These are phyloP conservation scores for Dactylellina sp. DNA, from an alignment of 2,329 filamentous ascomycete species.

Conservation along the genomic window DNA sequence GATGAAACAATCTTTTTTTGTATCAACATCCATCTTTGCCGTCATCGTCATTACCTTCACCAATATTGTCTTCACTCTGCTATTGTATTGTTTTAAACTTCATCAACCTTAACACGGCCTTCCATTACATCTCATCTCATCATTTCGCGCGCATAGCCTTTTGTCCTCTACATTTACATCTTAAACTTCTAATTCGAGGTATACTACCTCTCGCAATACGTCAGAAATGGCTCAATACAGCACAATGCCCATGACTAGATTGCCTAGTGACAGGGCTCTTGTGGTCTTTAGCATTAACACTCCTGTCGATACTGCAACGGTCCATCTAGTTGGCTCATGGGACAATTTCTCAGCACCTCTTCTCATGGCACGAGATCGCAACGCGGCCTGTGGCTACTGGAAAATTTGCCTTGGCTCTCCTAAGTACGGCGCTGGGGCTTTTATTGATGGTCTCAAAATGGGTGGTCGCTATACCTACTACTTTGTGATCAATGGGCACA, in stretches of 20 bases:
- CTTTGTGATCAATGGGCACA: slow-evolving; percentile 55
- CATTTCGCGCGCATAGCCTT: neutral
- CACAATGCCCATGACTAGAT: slow-evolving; percentile 7
- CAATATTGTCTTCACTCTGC: neutral
- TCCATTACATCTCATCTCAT: too few species aligned
- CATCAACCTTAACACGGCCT: slow-evolving; percentile 8
- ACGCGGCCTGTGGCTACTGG: slow-evolving; percentile 58
- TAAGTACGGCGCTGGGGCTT: slow-evolving; percentile 56
- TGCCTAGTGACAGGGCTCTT: slow-evolving; percentile 37
- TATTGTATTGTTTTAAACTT: neutral
- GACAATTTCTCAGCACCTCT: slow-evolving; percentile 58
- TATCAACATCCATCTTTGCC: slow-evolving; percentile 4
- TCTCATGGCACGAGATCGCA: slow-evolving; percentile 58
- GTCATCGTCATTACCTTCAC: slow-evolving; percentile 1
- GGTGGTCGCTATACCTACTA: slow-evolving; percentile 59
- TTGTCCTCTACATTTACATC: slow-evolving; percentile 3
- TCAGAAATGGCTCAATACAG: slow-evolving; percentile 33
- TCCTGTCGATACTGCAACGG: slow-evolving; percentile 45
- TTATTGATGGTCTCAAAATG: slow-evolving; percentile 59
- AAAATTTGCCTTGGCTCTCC: slow-evolving; percentile 53
- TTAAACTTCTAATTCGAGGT: neutral
- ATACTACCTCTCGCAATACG: neutral
- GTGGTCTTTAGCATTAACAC: slow-evolving; percentile 43
- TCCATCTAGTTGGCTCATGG: slow-evolving; percentile 60
- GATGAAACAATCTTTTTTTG: slow-evolving; percentile 29